These are phyloP conservation scores for Aaosphaeria arxii DNA, from an alignment of 2,329 filamentous ascomycete species.

Conservation along the genomic window DNA sequence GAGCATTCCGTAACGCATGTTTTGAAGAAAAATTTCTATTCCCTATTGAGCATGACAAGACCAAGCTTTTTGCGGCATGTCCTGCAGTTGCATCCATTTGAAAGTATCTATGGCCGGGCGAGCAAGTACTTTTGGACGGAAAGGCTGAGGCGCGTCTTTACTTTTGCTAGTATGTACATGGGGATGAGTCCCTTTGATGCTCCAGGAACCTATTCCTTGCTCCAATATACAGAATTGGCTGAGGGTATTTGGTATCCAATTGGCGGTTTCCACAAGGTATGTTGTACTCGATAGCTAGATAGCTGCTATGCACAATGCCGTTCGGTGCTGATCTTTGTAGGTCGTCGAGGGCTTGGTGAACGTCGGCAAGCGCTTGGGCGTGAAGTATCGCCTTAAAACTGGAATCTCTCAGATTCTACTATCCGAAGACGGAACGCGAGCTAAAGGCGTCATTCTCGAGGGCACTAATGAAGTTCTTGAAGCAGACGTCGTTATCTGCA, in stretches of 20 bases:
- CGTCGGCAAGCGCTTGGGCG: conserved; percentile 61
- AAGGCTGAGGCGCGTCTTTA: conserved; percentile 67
- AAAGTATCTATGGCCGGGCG: conserved; percentile 66
- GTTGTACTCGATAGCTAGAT: neutral
- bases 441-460: conserved; percentile 58
- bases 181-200: conserved; percentile 77
- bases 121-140: conserved; percentile 69
- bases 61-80: conserved; percentile 59
- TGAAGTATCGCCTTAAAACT: conserved; percentile 60
- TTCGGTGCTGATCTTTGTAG: conserved; percentile 16
- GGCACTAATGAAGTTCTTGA: conserved; percentile 55
- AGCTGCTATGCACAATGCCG: neutral
- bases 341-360: conserved; percentile 60
- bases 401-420: conserved; percentile 57
- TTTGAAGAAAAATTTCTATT: conserved; percentile 65
- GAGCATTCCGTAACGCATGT: conserved; percentile 66
- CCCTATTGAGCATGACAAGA: conserved; percentile 55
- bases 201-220: conserved; percentile 68
- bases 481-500: conserved; percentile 67
- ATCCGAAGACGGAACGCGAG: conserved; percentile 50
- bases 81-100: conserved; percentile 64
- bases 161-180: conserved; percentile 80
- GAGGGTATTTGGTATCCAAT: conserved; percentile 75
- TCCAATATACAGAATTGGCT: conserved; percentile 73
- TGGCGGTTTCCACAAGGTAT: conserved; percentile 66